Base-by-base conservation (phyloP, 768 basidiomycete genomes). In the Grammothele lineata region DNA sequence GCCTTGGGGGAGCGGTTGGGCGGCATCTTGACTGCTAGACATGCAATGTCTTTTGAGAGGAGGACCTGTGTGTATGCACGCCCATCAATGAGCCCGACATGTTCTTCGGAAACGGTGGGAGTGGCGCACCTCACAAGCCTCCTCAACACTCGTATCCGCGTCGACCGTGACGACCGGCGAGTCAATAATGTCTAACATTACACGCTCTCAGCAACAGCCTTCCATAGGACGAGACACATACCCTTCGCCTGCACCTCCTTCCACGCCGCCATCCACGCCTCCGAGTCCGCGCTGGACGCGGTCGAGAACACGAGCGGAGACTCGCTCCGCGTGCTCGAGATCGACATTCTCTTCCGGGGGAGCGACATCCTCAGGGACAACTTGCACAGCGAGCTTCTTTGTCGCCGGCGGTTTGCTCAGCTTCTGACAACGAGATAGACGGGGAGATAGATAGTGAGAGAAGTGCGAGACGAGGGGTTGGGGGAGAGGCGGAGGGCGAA, bases 121-220 rank as follows among this genome's bases (percentile, higher is more conserved):
- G 37, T 6, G 67, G 30, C 75, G 58, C 57, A 85, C 88, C 53
- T 88, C 87, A 58, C 87, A 91, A 11, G 88, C 87, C 36, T 87
- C 84, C 62, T 92, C 88, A 15, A 92, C 89, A 40, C 77, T 82
- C 7, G 75, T 80, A 37, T 87, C 80, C n/a, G 77, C 77, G 45
- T 82, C 80, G 9, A 91, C 73, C 22, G 72, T 68, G 14, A 87
- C 76, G 39, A 90, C 74, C 3, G 76, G 77, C 36, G 75, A 75
- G 61, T 88, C 85, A 52, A 87, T 80, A 21, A 90, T 70, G 59
- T 86, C 87, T 89, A n/a, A n/a, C n/a, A n/a, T n/a, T n/a, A n/a
- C n/a, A n/a, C n/a, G 25, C 27, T 19, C n/a, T n/a, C n/a, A n/a
- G n/a, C n/a, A n/a, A n/a, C n/a, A n/a, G n/a, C n/a, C n/a, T n/a